Base-by-base conservation (phyloP, 257 asterid species). In the Jacaranda mimosifolia region DNA sequence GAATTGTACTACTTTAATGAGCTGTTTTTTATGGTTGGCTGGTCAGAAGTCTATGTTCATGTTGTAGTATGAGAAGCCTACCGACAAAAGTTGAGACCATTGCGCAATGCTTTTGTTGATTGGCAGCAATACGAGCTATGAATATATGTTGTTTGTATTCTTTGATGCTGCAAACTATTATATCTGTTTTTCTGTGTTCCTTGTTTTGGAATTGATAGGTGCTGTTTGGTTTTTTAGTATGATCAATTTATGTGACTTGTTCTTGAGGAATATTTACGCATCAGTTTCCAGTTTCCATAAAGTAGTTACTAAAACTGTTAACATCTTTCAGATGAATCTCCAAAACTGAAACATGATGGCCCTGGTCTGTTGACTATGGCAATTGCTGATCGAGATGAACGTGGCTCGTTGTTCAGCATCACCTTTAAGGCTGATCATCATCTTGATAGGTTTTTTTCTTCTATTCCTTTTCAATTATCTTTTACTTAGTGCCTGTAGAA, bases 321-420 rank as follows among this genome's bases (percentile, higher is more conserved):
- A 45, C 70, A 32, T 69, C 35, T 81, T 78, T 65, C 88, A 89
- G 94, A 83, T 57, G 94, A 89, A 77, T 78, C 84, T 40, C 87
- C 94, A 0, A 89, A 86, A 77, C 81, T 87, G 83, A 89, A 89
- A 75, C 94, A 89, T 82, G 92, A 89, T 43, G 53, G 83, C 43
- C 87, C 91, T 53, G 94, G 94, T 78, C 87, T 89, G 57, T 81
- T 89, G 57, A 84, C 94, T 17, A 89, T 89, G 94, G 87, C 87
- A 6, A 83, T 89, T 75, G 87, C 88, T 65, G 94, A 89, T 67
- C 87, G 88, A 35, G 88, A 89, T 68, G 83, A 83, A 39, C 94
- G 91, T 4, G 94, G 94, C 63, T 89, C 94, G 39, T 82, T 77
- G 68, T 89, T 89, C 80, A 78, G 77, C 43, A 55, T 89, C 70